phyloP scores from a whole-genome alignment of 352 stramenopile genomes.

The Phytophthora boehmeriae region DNA sequence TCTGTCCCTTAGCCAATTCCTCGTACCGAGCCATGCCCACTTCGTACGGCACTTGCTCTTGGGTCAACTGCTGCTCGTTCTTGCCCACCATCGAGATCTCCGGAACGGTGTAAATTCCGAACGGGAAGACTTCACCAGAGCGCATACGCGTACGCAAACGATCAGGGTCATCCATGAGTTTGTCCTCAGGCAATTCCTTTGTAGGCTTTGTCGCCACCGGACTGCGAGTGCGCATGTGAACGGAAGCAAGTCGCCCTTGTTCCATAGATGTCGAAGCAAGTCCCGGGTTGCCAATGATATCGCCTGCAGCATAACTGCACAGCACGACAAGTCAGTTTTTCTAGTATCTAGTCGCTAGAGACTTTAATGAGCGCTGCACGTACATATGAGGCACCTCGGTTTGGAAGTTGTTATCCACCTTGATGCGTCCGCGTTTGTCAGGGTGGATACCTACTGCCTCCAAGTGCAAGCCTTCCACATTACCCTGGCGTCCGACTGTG shows the following conservation, averaged over 20 bases:
- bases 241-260: slow-evolving; percentile 84
- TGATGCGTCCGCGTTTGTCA: slow-evolving; percentile 84
- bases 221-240: slow-evolving; percentile 85
- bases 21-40: slow-evolving; percentile 81
- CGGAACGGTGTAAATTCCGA: slow-evolving; percentile 89
- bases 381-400: slow-evolving; percentile 89
- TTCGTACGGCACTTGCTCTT: slow-evolving; percentile 77
- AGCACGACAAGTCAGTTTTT: slow-evolving; percentile 5
- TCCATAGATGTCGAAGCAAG: slow-evolving; percentile 93
- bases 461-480: slow-evolving; percentile 86
- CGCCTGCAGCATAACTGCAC: slow-evolving; percentile 85
- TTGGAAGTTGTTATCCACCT: slow-evolving; percentile 91
- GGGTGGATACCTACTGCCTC: slow-evolving; percentile 74
- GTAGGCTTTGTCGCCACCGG: slow-evolving; percentile 71
- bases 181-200: slow-evolving; percentile 40
- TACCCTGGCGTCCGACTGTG: slow-evolving; percentile 86
- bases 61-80: slow-evolving; percentile 88
- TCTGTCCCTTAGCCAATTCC: slow-evolving; percentile 86
- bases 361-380: slow-evolving; percentile 7
- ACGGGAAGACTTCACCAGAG: slow-evolving; percentile 86
- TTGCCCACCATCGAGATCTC: slow-evolving; percentile 92
- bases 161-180: slow-evolving; percentile 65
- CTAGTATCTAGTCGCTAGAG: background rate
- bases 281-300: slow-evolving; percentile 90
- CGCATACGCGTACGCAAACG: slow-evolving; percentile 83